These are phyloP conservation scores for Rosa rugosa DNA, from an alignment of 306 rosid species.

Conservation along the genomic window DNA sequence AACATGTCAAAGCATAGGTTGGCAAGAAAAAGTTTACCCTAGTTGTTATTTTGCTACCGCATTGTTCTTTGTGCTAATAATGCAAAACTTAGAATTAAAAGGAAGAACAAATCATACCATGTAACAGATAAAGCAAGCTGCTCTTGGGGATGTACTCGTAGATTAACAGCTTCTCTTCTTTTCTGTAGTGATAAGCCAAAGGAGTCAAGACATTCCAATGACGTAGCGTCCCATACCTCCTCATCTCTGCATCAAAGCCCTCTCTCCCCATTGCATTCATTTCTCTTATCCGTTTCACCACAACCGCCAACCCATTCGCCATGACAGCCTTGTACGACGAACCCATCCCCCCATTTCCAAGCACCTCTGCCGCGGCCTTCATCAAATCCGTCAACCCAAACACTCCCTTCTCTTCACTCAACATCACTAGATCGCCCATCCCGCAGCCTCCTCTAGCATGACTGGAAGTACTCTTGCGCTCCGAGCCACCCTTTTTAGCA, in stretches of 20 bases:
- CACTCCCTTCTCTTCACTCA: conserved; percentile 61
- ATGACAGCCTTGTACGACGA: conserved; percentile 81
- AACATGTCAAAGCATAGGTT: neutral
- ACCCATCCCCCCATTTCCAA: conserved; percentile 69
- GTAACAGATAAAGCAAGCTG: conserved; percentile 54
- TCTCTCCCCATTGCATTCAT: conserved; percentile 63
- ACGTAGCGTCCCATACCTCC: conserved; percentile 31
- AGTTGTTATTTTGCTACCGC: neutral
- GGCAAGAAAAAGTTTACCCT: neutral
- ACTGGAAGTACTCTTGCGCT: conserved; percentile 6
- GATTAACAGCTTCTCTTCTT: conserved; percentile 62
- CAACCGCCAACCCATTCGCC: conserved; percentile 76
- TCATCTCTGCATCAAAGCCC: conserved; percentile 63
- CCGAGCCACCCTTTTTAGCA: neutral
- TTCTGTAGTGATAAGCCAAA: conserved; percentile 66
- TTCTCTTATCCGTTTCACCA: conserved; percentile 75
- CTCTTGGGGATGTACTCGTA: conserved; percentile 64
- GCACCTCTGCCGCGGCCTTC: conserved; percentile 77
- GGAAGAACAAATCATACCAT: conserved; percentile 41
- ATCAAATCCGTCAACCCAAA: conserved; percentile 77
- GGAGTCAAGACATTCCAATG: conserved; percentile 70
- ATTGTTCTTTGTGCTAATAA: neutral
- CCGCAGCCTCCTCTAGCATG: conserved; percentile 7
- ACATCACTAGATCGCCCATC: conserved; percentile 45
- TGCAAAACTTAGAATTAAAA: neutral